A percentile compares a stretch with the other conserved stretches of the same genome.
Evolutionary conservation across 2,329 filamentous ascomycete species (phyloP).

Genomic region (Ascochyta koolunga): DNA sequence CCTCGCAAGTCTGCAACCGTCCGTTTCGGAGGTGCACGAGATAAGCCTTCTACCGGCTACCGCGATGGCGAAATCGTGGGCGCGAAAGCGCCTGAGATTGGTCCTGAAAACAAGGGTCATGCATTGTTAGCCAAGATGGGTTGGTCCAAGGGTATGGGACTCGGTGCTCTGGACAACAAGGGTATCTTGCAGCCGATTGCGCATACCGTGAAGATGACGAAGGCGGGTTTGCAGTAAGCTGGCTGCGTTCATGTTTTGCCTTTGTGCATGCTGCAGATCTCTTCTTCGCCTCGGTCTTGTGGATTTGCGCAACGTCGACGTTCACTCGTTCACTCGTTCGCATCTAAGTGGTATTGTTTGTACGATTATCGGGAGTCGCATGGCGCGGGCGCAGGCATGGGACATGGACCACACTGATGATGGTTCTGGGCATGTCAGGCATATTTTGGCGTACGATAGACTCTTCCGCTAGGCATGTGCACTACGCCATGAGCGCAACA

Average conservation of each 20-base stretch:
- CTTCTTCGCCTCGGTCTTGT: neutral
- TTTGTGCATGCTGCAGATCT: neutral
- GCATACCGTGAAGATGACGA: slow-evolving; percentile 85
- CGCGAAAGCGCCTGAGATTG: slow-evolving; percentile 81
- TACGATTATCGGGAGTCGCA: slow-evolving; percentile 6
- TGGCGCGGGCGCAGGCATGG: slow-evolving; percentile 1
- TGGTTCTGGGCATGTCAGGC: neutral
- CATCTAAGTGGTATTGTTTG: slow-evolving; percentile 8
- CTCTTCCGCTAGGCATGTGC: neutral
- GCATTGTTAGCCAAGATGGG: slow-evolving; percentile 97
- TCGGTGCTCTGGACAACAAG: slow-evolving; percentile 83
- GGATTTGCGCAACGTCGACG: neutral
- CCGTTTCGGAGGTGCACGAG: slow-evolving; percentile 18
- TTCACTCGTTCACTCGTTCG: neutral
- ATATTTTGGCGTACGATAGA: slow-evolving; percentile 8
- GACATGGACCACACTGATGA: neutral
- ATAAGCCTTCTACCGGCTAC: slow-evolving; percentile 55
- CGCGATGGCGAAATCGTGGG: slow-evolving; percentile 89
- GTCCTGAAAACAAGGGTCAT: slow-evolving; percentile 79
- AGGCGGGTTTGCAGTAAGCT: slow-evolving; percentile 68
- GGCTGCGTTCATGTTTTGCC: neutral
- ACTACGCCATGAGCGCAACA: neutral
- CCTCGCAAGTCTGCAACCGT: slow-evolving; percentile 17
- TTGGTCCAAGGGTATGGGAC: slow-evolving; percentile 83
- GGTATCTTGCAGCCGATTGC: slow-evolving; percentile 85